Conservation (phyloP, 2,329 filamentous ascomycete genomes). For the Neoscytalidium dimidiatum region DNA sequence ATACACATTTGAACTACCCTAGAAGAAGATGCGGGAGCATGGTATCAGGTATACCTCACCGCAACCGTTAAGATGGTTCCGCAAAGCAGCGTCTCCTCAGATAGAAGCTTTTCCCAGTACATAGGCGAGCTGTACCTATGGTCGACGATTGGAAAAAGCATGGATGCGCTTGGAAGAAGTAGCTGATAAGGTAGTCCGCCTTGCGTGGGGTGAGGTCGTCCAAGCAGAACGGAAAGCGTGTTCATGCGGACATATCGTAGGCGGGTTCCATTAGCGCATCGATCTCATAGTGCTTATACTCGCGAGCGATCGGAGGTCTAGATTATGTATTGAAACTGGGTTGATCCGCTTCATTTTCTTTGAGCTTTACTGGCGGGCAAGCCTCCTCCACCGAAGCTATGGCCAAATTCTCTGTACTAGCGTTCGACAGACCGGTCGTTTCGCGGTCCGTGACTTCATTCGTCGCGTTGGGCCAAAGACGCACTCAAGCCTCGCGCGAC, state of each 20-base stretch:
- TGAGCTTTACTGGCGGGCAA: background rate
- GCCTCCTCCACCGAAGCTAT: background rate
- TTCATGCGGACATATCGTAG: background rate
- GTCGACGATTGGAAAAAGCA: background rate
- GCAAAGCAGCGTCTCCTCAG: background rate
- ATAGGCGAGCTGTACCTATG: background rate
- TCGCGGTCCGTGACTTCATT: background rate
- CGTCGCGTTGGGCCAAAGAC: background rate
- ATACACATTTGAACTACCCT: background rate
- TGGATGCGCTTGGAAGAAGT: background rate
- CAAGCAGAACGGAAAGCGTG: background rate
- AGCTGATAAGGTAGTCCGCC: background rate
- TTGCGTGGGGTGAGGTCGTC: background rate
- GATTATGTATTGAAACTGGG: background rate
- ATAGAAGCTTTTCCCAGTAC: background rate
- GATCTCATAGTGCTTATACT: background rate
- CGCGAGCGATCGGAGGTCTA: background rate
- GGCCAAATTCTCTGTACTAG: background rate
- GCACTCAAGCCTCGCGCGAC: background rate
- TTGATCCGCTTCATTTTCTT: background rate
- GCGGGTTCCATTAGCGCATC: background rate
- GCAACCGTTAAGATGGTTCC: background rate
- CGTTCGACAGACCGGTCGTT: background rate
- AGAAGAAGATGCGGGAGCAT: background rate
- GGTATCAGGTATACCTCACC: background rate